A percentile compares a stretch with the other conserved stretches of the same genome.
Conservation (phyloP, 345 rosid species). For the Hibiscus trionum region DNA sequence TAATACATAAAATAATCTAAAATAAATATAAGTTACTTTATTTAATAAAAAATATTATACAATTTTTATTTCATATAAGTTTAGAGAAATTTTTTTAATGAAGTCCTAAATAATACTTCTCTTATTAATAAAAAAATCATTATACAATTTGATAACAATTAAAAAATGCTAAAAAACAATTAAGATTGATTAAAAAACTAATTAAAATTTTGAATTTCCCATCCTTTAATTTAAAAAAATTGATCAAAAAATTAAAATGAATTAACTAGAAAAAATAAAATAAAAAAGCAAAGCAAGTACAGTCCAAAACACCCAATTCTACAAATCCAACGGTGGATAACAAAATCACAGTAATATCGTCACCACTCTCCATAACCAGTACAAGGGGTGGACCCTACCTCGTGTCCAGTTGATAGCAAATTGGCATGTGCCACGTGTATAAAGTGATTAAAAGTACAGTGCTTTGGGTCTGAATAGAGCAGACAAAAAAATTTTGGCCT, state of each 20-base stretch:
- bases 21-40: too few relatives aligned
- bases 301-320: neutral
- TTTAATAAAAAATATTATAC: too few relatives aligned
- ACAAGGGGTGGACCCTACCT: neutral
- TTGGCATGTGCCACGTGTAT: conserved; percentile 16
- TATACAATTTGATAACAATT: neutral
- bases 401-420: conserved; percentile 8
- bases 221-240: neutral
- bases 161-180: neutral
- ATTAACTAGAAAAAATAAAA: neutral
- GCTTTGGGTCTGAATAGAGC: conserved; percentile 7
- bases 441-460: neutral
- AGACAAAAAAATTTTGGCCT: conserved; percentile 2
- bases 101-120: too few relatives aligned
- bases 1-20: too few relatives aligned
- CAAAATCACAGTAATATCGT: neutral
- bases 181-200: too few relatives aligned
- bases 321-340: conserved; percentile 29
- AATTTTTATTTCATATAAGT: neutral
- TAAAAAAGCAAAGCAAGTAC: neutral
- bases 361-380: neutral
- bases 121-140: too few relatives aligned
- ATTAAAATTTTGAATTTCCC: neutral
- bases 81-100: too few relatives aligned
- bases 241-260: neutral